Conservation (phyloP, 176 grass and related monocot species). For the Oryza glaberrima region DNA sequence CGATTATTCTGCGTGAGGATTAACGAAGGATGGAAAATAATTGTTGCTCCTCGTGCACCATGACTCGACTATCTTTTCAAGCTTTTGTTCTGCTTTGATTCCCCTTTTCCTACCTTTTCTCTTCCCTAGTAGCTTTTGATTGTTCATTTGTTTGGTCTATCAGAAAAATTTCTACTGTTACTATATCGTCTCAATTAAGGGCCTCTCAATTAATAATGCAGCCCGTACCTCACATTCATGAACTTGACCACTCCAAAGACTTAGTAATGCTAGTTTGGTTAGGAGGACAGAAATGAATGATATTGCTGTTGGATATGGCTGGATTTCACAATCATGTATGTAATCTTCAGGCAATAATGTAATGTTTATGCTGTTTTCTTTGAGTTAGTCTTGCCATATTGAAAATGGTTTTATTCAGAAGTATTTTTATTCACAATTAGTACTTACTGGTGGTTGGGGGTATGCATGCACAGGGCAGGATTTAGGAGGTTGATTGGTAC, state of each 20-base stretch:
- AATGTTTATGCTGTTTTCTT: not conserved
- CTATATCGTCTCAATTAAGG: not conserved
- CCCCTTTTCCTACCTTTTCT: not conserved
- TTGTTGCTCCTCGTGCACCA: constrained; percentile 5
- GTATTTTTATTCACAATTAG: not conserved
- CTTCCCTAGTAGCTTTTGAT: not conserved
- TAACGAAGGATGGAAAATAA: not conserved
- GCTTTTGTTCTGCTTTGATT: not conserved
- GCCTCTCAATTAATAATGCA: not conserved
- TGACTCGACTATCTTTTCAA: not conserved
- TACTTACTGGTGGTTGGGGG: not conserved
- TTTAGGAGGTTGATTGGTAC: not conserved
- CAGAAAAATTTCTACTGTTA: not conserved
- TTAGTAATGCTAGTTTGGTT: not conserved
- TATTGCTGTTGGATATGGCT: constrained; percentile 13
- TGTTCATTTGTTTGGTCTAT: not conserved
- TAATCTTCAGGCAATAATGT: constrained; percentile 8
- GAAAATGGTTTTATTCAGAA: not conserved
- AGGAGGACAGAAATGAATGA: not conserved
- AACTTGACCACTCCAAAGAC: constrained; percentile 1
- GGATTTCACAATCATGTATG: constrained; percentile 29
- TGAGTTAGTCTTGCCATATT: not conserved
- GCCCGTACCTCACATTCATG: constrained; percentile 16
- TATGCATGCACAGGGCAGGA: not conserved
- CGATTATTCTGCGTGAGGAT: not conserved